Evolutionary conservation across 768 basidiomycete genomes (phyloP).

Genomic region (Mycena belliarum): DNA sequence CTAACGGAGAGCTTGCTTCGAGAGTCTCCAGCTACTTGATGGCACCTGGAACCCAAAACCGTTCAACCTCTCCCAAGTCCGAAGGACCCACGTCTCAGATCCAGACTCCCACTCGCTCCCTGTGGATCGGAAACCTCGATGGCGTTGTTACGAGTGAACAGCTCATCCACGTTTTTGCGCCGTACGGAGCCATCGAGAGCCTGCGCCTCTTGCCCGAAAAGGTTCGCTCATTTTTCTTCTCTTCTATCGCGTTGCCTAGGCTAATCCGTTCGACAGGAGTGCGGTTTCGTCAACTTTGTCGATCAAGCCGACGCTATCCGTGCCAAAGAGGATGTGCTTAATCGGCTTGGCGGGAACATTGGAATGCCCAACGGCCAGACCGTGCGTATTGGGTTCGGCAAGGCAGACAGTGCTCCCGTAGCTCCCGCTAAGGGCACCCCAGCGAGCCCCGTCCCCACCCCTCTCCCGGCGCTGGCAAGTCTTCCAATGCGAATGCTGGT

Average conservation of each 20-base stretch:
- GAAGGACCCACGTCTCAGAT: slow-evolving; percentile 72
- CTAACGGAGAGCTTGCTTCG: slow-evolving; percentile 57
- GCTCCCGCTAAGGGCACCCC: slow-evolving; percentile 80
- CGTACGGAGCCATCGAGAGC: slow-evolving; percentile 97
- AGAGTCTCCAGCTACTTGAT: slow-evolving; percentile 68
- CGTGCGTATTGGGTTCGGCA: slow-evolving; percentile 97
- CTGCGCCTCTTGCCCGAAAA: slow-evolving; percentile 95
- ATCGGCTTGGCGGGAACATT: slow-evolving; percentile 91
- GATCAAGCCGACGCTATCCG: slow-evolving; percentile 94
- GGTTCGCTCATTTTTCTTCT: slow-evolving; percentile 43
- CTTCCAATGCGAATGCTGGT: slow-evolving; percentile 47
- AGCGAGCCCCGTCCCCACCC: slow-evolving; percentile 64
- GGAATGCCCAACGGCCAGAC: slow-evolving; percentile 94
- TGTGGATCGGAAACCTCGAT: slow-evolving; percentile 99
- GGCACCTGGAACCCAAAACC: slow-evolving; percentile 67
- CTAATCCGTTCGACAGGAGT: slow-evolving; percentile 61
- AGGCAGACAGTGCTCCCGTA: slow-evolving; percentile 93
- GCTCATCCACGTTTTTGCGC: slow-evolving; percentile 92
- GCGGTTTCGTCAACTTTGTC: slow-evolving; percentile 98
- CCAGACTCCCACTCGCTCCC: slow-evolving; percentile 91
- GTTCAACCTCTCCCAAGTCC: slow-evolving; percentile 82
- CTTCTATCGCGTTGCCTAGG: too few relatives aligned
- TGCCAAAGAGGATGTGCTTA: slow-evolving; percentile 96
- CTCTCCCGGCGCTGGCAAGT: slow-evolving; percentile 59
- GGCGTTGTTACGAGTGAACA: slow-evolving; percentile 93